These are phyloP conservation scores for Penicillium maclennaniae DNA, from an alignment of 495 filamentous ascomycete genomes.

Conservation along the genomic window DNA sequence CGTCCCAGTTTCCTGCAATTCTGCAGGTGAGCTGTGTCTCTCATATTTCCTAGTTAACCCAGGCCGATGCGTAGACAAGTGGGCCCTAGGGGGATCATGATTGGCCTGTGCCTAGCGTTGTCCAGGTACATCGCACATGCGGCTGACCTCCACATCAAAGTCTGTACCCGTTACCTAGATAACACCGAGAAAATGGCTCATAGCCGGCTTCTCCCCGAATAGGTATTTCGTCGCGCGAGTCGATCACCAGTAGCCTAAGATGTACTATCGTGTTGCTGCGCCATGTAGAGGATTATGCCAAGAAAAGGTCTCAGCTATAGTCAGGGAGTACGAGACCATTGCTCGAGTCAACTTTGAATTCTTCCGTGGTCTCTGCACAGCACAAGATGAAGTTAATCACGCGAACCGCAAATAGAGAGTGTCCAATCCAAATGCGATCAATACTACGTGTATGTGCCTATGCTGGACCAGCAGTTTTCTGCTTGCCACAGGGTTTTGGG, in stretches of 20 bases:
- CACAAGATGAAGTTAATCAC: background rate
- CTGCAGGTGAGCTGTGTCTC: too few species aligned
- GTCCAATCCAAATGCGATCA: too few species aligned
- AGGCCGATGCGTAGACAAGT: slow-evolving; percentile 5
- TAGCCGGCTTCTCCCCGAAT: slow-evolving; percentile 5
- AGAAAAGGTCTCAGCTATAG: background rate
- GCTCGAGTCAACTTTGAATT: background rate
- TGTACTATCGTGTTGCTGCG: background rate
- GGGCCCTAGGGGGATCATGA: slow-evolving; percentile 7
- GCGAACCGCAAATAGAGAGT: background rate
- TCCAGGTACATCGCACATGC: slow-evolving; percentile 24
- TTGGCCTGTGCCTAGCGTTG: slow-evolving; percentile 16
- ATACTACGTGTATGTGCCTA: too few species aligned
- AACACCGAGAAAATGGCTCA: slow-evolving; percentile 24
- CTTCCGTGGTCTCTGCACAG: background rate
- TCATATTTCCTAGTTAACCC: background rate
- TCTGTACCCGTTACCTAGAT: slow-evolving; percentile 21
- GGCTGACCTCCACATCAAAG: slow-evolving; percentile 15
- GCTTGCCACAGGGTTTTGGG: background rate
- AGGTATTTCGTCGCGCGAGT: slow-evolving; percentile 1
- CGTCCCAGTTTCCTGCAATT: too few species aligned
- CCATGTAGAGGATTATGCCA: background rate
- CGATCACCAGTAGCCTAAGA: background rate
- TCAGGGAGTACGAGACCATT: background rate
- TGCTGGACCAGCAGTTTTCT: background rate